These are phyloP conservation scores for Fusarium albosuccineum DNA, from an alignment of 2,329 filamentous ascomycete genomes.

Conservation along the genomic window DNA sequence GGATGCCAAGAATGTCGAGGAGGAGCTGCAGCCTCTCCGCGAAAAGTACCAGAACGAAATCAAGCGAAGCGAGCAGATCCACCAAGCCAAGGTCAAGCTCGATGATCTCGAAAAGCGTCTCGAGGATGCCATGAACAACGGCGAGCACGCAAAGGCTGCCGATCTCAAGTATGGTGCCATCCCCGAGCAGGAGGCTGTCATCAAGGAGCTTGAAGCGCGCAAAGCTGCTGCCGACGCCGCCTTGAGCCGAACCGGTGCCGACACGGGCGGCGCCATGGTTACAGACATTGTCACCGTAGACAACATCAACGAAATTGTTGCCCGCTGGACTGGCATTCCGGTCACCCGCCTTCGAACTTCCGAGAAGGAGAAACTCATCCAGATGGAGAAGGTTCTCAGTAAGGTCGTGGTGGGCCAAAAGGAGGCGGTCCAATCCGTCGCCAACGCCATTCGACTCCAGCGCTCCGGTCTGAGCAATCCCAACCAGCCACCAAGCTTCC, in stretches of 20 bases:
- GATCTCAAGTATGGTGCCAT: slow-evolving; percentile 98
- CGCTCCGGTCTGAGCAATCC: slow-evolving; percentile 95
- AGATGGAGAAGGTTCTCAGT: slow-evolving; percentile 91
- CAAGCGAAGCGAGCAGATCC: slow-evolving; percentile 89
- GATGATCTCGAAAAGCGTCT: slow-evolving; percentile 92
- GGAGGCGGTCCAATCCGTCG: slow-evolving; percentile 92
- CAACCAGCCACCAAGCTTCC: slow-evolving; percentile 96
- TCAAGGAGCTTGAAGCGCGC: slow-evolving; percentile 83
- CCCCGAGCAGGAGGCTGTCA: slow-evolving; percentile 86
- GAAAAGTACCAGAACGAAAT: slow-evolving; percentile 98
- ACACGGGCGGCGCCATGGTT: slow-evolving; percentile 78
- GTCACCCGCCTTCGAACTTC: slow-evolving; percentile 93
- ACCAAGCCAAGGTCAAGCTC: slow-evolving; percentile 94
- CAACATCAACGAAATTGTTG: slow-evolving; percentile 99
- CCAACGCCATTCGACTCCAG: slow-evolving; percentile 95
- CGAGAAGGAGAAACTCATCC: slow-evolving; percentile 97
- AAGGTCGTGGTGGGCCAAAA: slow-evolving; percentile 93
- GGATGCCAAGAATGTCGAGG: slow-evolving; percentile 93
- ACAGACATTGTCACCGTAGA: slow-evolving; percentile 96
- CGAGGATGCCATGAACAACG: slow-evolving; percentile 90
- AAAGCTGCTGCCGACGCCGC: slow-evolving; percentile 83
- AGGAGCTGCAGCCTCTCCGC: slow-evolving; percentile 89
- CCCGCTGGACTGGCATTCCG: slow-evolving; percentile 97
- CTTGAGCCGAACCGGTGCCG: slow-evolving; percentile 67
- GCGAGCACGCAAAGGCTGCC: slow-evolving; percentile 87